Base-by-base conservation (phyloP, 2,329 filamentous ascomycete species). In the Colletotrichum melonis region DNA sequence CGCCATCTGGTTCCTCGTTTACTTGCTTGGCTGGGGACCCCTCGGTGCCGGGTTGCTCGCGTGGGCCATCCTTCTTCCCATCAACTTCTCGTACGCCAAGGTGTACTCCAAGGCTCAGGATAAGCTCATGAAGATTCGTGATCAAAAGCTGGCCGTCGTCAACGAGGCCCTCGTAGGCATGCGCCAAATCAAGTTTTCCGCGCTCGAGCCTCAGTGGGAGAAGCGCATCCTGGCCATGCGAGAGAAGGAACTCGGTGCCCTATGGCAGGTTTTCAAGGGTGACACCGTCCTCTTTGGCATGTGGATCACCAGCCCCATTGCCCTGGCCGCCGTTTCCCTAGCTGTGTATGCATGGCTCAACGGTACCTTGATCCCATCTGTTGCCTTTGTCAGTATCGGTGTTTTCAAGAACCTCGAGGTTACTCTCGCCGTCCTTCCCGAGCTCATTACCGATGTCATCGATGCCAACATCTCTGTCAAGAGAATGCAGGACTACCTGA, bases 181-280 rank as follows among this genome's bases (percentile, higher is more conserved):
- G 75, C 90, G 93, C 1, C 94, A 97, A 81, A 94, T 97, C 83
- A 97, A 97, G 78, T 95, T 96, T 77, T 93, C 93, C 0, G 94
- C 94, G 1, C 82, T 95, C 2, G 94, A 96, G 80, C 83, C 85
- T 24, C 90, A 93, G 76, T 96, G 94, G 94, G 90, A 95, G 79
- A 85, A 87, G 19, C 93, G 92, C 74, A 93, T 97, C 55, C 75
- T 79, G 82, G 87, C 74, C 81, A 88, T 74, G 89, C 87, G 94
- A 78, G 88, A 91, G 56, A 88, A 87, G 59, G 94, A 96, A 79
- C 86, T 96, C 11, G 81, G 83, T 5, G 90, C 89, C 26, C 87
- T 94, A 46, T 94, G 92, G 90, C 86, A 84, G 52, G 88, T 91
- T 1, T 95, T 94, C 77, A 78, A 88, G 59, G 88, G 87, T 55